Evolutionary conservation across 192 early-diverging fungal species (phyloP).

Genomic region (Funneliformis mosseae): DNA sequence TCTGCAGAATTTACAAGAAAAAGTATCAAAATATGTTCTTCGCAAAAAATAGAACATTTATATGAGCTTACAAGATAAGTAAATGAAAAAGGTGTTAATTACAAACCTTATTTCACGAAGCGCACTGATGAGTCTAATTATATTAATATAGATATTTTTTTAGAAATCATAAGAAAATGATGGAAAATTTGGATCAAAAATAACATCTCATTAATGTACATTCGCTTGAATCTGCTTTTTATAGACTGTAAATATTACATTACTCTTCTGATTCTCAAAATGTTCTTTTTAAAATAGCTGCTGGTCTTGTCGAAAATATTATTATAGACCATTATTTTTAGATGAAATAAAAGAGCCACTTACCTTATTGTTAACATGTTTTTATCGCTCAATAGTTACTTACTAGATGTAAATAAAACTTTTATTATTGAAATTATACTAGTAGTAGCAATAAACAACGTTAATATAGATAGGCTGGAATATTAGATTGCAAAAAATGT

Average conservation of each 20-base stretch:
- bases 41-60: conserved; percentile 13
- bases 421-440: neutral
- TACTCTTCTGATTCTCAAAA: conserved; percentile 16
- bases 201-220: neutral
- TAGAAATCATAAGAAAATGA: neutral
- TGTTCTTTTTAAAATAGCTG: conserved; percentile 20
- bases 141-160: conserved; percentile 9
- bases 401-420: neutral
- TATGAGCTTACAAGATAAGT: neutral
- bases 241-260: conserved; percentile 17
- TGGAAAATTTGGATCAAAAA: conserved; percentile 8
- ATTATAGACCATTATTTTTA: conserved; percentile 22
- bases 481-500: too few relatives aligned
- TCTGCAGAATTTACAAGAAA: conserved; percentile 3
- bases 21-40: neutral
- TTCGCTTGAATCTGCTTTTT: conserved; percentile 11
- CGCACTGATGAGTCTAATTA: conserved; percentile 13
- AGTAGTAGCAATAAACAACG: neutral
- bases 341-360: conserved; percentile 30
- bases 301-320: conserved; percentile 12
- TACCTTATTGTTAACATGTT: conserved; percentile 5
- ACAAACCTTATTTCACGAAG: conserved; percentile 19
- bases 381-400: conserved; percentile 30
- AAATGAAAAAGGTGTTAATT: neutral
- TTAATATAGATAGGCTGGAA: conserved; percentile 27